Evolutionary conservation across 225 moss, liverwort and hornwort species (phyloP).

Genomic region (Lunularia cruciata): DNA sequence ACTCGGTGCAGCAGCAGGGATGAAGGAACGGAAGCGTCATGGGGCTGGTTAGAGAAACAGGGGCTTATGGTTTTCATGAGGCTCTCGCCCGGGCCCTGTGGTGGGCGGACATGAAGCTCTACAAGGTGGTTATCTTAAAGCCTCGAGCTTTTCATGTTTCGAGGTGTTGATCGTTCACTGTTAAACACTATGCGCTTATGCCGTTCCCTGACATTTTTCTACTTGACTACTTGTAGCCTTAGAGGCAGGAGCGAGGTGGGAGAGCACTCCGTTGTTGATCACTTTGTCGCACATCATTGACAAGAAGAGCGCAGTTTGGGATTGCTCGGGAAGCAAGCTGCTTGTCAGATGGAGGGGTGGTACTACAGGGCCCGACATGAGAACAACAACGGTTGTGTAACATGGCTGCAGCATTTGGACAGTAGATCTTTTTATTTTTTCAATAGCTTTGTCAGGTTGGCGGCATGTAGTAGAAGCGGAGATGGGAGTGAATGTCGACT

Average conservation of each 20-base stretch:
- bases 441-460: neutral
- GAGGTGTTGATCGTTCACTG: neutral
- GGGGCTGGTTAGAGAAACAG: constrained; percentile 42
- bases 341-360: neutral
- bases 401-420: neutral
- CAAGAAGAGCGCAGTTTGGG: neutral
- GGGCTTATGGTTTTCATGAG: constrained; percentile 26
- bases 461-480: constrained; percentile 4
- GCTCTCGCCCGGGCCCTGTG: constrained; percentile 34
- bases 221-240: constrained; percentile 16
- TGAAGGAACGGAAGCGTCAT: constrained; percentile 45
- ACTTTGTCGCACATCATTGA: neutral
- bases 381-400: constrained; percentile 8
- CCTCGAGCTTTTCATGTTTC: constrained; percentile 1
- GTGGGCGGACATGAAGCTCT: constrained; percentile 42
- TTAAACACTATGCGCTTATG: constrained; percentile 11
- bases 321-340: neutral
- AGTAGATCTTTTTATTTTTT: constrained; percentile 17
- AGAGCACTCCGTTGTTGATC: neutral
- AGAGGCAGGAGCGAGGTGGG: constrained; percentile 11
- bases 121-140: constrained; percentile 21
- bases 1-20: constrained; percentile 29
- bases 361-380: constrained; percentile 12
- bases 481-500: constrained; percentile 13
- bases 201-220: constrained; percentile 15